phyloP scores from a whole-genome alignment of 805 yeast genomes.

The Candida ficus region DNA sequence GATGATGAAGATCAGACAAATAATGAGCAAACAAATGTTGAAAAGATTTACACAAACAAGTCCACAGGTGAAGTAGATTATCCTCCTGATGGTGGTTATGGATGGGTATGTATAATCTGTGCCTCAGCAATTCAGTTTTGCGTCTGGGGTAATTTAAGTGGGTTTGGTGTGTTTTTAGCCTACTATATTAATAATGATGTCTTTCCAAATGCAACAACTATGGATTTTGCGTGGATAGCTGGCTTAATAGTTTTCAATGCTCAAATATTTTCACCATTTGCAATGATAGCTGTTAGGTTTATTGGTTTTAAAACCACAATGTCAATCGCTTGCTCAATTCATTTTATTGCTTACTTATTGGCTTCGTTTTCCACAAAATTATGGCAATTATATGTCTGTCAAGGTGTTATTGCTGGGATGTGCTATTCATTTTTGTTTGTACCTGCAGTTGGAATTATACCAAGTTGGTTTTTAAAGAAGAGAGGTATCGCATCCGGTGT shows the following conservation, averaged over 20 bases:
- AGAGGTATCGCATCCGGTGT: conserved; percentile 51
- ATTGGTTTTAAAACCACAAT: conserved; percentile 47
- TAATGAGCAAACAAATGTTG: conserved; percentile 10
- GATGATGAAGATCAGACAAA: neutral
- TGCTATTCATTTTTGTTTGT: conserved; percentile 47
- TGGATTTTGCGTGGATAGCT: conserved; percentile 63
- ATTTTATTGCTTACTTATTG: conserved; percentile 50
- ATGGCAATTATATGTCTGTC: conserved; percentile 67
- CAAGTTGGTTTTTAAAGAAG: conserved; percentile 65
- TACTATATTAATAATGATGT: conserved; percentile 45
- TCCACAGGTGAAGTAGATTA: conserved; percentile 30
- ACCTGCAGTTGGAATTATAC: conserved; percentile 55
- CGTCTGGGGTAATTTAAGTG: conserved; percentile 66
- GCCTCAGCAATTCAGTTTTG: conserved; percentile 46
- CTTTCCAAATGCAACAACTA: conserved; percentile 49
- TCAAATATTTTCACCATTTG: conserved; percentile 56
- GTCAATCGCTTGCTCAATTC: conserved; percentile 42
- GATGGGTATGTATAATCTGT: conserved; percentile 57
- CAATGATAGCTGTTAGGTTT: conserved; percentile 40
- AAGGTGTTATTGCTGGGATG: conserved; percentile 59
- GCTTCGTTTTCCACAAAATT: conserved; percentile 54
- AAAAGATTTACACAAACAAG: conserved; percentile 31
- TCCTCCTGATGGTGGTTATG: conserved; percentile 65
- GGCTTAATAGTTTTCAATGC: conserved; percentile 56
- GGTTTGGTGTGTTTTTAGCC: conserved; percentile 57